Evolutionary conservation across 2,329 filamentous ascomycete species (phyloP).

Genomic region (Calonectria pauciramosa): DNA sequence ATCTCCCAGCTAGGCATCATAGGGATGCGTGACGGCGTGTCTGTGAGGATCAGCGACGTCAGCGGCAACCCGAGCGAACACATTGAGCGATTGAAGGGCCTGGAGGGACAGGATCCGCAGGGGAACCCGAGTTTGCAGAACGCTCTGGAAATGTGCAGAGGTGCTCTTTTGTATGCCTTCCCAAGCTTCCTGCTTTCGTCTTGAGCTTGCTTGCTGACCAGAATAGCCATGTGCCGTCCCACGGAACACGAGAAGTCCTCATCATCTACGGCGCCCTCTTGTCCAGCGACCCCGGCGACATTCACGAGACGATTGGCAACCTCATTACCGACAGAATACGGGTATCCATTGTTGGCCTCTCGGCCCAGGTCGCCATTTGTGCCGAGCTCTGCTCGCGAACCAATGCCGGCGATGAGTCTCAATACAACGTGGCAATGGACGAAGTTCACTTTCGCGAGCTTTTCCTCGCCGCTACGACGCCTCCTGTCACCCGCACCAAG

Average conservation of each 20-base stretch:
- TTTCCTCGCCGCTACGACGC: slow-evolving; percentile 90
- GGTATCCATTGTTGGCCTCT: slow-evolving; percentile 89
- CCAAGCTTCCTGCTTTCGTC: background rate
- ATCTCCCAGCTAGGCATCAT: slow-evolving; percentile 95
- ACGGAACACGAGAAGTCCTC: slow-evolving; percentile 93
- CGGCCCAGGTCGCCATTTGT: slow-evolving; percentile 93
- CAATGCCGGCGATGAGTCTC: slow-evolving; percentile 81
- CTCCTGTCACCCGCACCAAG: slow-evolving; percentile 81
- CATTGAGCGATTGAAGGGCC: slow-evolving; percentile 78
- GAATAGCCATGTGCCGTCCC: slow-evolving; percentile 84
- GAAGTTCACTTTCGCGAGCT: slow-evolving; percentile 84
- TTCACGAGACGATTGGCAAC: slow-evolving; percentile 86
- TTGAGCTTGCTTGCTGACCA: slow-evolving; percentile 25
- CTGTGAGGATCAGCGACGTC: slow-evolving; percentile 88
- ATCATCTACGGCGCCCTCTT: slow-evolving; percentile 92
- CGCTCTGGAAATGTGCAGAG: slow-evolving; percentile 93
- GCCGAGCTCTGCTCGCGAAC: slow-evolving; percentile 89
- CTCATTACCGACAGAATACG: slow-evolving; percentile 88
- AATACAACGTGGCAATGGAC: slow-evolving; percentile 89
- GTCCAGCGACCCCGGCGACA: slow-evolving; percentile 93
- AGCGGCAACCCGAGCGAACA: slow-evolving; percentile 93
- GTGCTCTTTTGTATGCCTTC: slow-evolving; percentile 79
- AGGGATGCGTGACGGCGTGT: slow-evolving; percentile 93
- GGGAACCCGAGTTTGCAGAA: slow-evolving; percentile 91
- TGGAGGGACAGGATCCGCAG: slow-evolving; percentile 77